phyloP scores from a whole-genome alignment of 2,329 filamentous ascomycete species.

The Aureobasidium sp. region DNA sequence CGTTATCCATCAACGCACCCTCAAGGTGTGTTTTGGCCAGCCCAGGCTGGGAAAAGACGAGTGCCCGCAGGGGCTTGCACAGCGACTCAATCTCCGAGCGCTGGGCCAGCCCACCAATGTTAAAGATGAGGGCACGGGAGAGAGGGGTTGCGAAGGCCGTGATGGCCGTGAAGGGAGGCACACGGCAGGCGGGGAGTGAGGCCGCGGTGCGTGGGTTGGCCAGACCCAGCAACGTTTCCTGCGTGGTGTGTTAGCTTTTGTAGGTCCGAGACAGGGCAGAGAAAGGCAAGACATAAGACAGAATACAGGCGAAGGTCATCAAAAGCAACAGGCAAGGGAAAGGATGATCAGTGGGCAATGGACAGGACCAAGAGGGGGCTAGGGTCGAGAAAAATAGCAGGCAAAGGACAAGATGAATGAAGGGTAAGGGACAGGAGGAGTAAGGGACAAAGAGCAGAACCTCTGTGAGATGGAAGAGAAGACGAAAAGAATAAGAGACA shows the following conservation, averaged over 20 bases:
- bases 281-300: no score
- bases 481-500: no score
- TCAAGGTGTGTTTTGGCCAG: constrained; percentile 41
- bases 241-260: constrained; percentile 17
- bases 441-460: no score
- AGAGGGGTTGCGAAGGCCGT: constrained; percentile 55
- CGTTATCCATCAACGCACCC: constrained; percentile 45
- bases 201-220: constrained; percentile 24
- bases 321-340: no score
- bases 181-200: constrained; percentile 24
- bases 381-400: no score
- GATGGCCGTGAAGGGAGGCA: constrained; percentile 37
- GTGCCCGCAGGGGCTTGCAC: constrained; percentile 62
- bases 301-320: no score
- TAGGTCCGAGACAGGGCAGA: no score
- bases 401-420: no score
- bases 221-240: constrained; percentile 21
- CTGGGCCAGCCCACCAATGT: constrained; percentile 61
- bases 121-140: constrained; percentile 53
- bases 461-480: no score
- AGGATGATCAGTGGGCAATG: no score
- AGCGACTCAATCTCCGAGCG: constrained; percentile 67
- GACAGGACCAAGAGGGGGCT: no score
- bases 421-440: no score
- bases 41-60: constrained; percentile 33